Base-by-base conservation (phyloP, 2,329 filamentous ascomycete species). In the Penicillium italicum region DNA sequence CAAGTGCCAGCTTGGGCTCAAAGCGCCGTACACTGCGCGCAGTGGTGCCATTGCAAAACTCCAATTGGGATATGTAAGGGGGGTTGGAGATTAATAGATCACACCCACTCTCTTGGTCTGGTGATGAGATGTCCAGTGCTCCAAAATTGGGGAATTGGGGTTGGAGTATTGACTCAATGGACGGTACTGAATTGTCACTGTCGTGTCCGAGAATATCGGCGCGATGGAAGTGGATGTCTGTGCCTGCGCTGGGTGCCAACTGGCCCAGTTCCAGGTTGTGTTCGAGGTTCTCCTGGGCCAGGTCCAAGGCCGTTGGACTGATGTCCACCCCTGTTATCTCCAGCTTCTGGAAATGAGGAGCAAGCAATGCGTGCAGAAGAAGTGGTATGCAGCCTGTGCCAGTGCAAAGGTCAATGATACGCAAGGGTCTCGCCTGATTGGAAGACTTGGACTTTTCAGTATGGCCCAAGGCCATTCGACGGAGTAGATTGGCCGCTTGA, bases 351-450 rank as follows among this genome's bases (percentile, higher is more conserved):
- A 77, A 72, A 20, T 72, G 65, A 4, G 69, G 63, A 31, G 65
- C 69, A 55, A 91, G 80, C 10, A 86, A 79, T 34, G 85, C 78
- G 59, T 88, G 84, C 7, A 96, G 79, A 3, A 90, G 82, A 9
- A 97, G 81, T 0, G 91, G 83, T 60, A 97, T 96, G 74, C 93
- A 97, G 5, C 94, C 94, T 5, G 89, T 90, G 10, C 94, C 94
- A 0, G 91, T 92, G 72, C 94, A 97, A 30, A 97, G 79, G 72
- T 99, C 94, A 9, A 97, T 72, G 38, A 97, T 77, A 12, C 80
- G 81, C 12, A 95, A 64, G 16, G 66, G 58, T 63, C 63, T 60
- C 20, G 18, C 18, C 31, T 28, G 28, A 7, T 26, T 31, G 9
- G 42, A 10, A 33, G 48, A 43, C 8, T 44, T 18, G 9, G 28